Base-by-base conservation (phyloP, 768 basidiomycete genomes). In the Coprinopsis marcescibilis region DNA sequence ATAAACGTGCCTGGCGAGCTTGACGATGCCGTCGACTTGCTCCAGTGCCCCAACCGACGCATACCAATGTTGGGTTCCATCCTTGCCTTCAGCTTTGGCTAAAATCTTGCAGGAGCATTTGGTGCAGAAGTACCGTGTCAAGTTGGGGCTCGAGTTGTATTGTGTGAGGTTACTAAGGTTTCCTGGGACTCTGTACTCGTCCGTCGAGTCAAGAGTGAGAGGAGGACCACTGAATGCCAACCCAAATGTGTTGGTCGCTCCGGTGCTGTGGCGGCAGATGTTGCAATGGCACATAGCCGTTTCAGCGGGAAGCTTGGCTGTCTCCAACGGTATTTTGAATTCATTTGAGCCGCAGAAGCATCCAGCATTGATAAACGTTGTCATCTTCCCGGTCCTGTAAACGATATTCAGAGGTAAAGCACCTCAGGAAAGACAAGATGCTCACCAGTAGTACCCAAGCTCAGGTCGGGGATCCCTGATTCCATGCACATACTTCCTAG, bases 211-310 rank as follows among this genome's bases (percentile, higher is more conserved):
- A 2, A 23, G 30, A 2, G 52, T 29, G 8, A 57, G 38, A 10
- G 53, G 56, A 12, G 21, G 12, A 3, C 47, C 47, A 23, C 34
- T 40, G 29, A 64, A 48, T 4, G n/a, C 19, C 20, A 49, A 55
- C 27, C 48, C 37, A 14, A 54, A 50, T 3, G 52, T 50, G 24
- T 50, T 48, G 19, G 63, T 46, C 37, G 57, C 53, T 12, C 65
- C 65, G 2, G 57, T 61, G 23, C 41, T 53, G 34, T 64, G 65
- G 5, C 63, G 50, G 48, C 65, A 66, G 23, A 53, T 38, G 37
- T 55, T 58, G 50, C 65, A 66, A 42, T 65, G 59, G 48, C 64
- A 65, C 3, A 62, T 45, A 21, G 35, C 27, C 24, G 45, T 37
- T 13, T 27, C 24, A 37, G 44, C n/a, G 43, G 30, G 30, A 8